Evolutionary conservation across 2,329 filamentous ascomycete species (phyloP), one percentile per base, ranked within the genome.

Genomic region (Penicillium sp.): DNA sequence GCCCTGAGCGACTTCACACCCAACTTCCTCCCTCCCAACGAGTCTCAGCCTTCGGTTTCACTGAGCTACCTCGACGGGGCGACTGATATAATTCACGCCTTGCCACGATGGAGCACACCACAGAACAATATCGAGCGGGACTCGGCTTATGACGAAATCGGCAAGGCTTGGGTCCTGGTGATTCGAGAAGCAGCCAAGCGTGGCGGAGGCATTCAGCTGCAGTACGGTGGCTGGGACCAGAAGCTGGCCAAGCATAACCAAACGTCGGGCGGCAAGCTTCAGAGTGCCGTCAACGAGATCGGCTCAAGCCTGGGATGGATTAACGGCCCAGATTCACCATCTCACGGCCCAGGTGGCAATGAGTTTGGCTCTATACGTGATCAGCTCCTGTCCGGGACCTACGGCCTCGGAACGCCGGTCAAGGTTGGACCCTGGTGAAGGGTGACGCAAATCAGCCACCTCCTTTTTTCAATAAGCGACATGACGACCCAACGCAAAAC

Each of bases 131-230:
- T 96, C 64, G 90, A 95, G 77, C 96, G 96, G 73, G 88, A 96
- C 61, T 90, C 90, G 58, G 92, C 93, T 6, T 99, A 99, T 68
- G 93, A 99, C 65, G 94, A 97, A 69, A 92, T 99, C 58, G 87
- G 90, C 24, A 90, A 88, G 66, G 94, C 94, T 1, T 99, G 94
- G 94, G 86, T 90, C 15, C 73, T 95, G 61, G 93, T 96, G 45
- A 88, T 99, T 62, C 87, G 86, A 56, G 94, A 99, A 72, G 90
- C 91, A 2, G 86, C 88, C 21, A 97, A 97, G 77, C 84, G 89
- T 61, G 93, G 90, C 10, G 92, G 90, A 26, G 94, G 94, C 31
- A 94, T 97, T 65, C 85, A 90, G 60, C 69, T 99, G 59, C 89
- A 96, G 65, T 89, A 90, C 43, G 91, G 89, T 48, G 89, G 89